Evolutionary conservation across 2,329 filamentous ascomycete genomes (phyloP), one percentile per base, ranked within the genome.

Genomic region (Aspergillus cejpii): DNA sequence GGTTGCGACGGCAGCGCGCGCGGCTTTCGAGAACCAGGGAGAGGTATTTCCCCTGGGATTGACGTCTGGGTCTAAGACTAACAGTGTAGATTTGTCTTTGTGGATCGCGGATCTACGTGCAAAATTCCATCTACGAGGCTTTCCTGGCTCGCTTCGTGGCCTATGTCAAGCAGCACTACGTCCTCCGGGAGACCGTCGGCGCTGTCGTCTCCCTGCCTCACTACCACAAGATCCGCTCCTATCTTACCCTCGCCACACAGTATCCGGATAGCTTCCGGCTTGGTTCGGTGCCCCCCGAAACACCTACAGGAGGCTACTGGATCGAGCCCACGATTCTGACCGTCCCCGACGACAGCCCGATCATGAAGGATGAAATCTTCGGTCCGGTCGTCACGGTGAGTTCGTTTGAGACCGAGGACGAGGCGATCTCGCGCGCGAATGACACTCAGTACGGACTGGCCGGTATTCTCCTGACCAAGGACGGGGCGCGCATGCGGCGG

Each of bases 61-160:
- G 10, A 28, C 21, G 11, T 4, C 4, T 11, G 10, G 3, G 8
- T 1, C 5, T 7, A 1, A 24, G 17, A 17, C 44, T 46, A 36
- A 46, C 28, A 2, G 15, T 1, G 3, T 41, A 54, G 43, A 54
- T 54, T 10, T 58, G 81, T 54, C 77, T 84, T 49, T 79, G 79
- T 0, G 80, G 80, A 6, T 84, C 84, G 57, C 71, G 81, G 0
- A 74, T 85, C 21, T 83, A 80, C 58, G 77, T 85, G 2, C 81
- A 85, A 59, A 71, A 69, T 2, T 75, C 74, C 6, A 71, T 86
- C 8, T 81, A 83, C 60, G 74, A 80, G 28, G 69, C 71, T 28
- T 83, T 86, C 55, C 68, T 79, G 2, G 58, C 73, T 1, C 67
- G 77, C 37, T 67, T 84, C 4, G 70, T 75, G 1, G 70, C 75